Conservation (phyloP, 768 basidiomycete genomes). For the Mycena rosella region DNA sequence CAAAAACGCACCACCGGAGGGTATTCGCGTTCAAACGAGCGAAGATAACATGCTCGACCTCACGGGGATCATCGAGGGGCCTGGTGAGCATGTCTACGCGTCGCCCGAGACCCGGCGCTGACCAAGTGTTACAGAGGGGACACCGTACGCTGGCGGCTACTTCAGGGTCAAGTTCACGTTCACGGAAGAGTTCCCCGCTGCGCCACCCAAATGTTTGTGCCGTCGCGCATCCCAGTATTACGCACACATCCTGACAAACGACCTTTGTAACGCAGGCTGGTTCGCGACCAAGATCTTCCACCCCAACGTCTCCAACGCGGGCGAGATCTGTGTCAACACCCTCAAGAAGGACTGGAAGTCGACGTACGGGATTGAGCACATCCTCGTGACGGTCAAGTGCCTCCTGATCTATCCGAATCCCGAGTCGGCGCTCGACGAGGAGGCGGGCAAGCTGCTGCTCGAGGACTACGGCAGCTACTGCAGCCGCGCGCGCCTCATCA, state of each 20-base stretch:
- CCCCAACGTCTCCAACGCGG: conserved; percentile 90
- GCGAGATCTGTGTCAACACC: conserved; percentile 98
- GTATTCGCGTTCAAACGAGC: conserved; percentile 87
- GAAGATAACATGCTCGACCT: conserved; percentile 93
- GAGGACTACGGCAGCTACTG: conserved; percentile 93
- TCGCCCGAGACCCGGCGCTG: conserved; percentile 39
- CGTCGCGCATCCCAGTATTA: neutral
- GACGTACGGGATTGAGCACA: conserved; percentile 90
- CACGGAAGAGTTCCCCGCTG: conserved; percentile 93
- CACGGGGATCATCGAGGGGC: conserved; percentile 90
- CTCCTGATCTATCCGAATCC: conserved; percentile 97
- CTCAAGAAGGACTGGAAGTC: conserved; percentile 98
- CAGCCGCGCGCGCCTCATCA: conserved; percentile 88
- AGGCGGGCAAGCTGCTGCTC: conserved; percentile 91
- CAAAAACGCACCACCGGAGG: conserved; percentile 87
- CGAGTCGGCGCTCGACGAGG: conserved; percentile 95
- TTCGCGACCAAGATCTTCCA: conserved; percentile 97
- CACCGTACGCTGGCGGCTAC: conserved; percentile 76
- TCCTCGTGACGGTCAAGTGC: conserved; percentile 93
- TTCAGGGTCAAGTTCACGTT: conserved; percentile 88
- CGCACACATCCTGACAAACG: conserved; percentile 28
- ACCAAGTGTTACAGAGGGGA: conserved; percentile 60
- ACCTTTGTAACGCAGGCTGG: conserved; percentile 68
- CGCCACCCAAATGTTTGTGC: conserved; percentile 90
- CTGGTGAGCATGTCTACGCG: conserved; percentile 68